A percentile compares a stretch with the other conserved stretches of the same genome.
These are phyloP conservation scores for Calonectria hongkongensis DNA, from an alignment of 2,329 filamentous ascomycete genomes.

Conservation along the genomic window DNA sequence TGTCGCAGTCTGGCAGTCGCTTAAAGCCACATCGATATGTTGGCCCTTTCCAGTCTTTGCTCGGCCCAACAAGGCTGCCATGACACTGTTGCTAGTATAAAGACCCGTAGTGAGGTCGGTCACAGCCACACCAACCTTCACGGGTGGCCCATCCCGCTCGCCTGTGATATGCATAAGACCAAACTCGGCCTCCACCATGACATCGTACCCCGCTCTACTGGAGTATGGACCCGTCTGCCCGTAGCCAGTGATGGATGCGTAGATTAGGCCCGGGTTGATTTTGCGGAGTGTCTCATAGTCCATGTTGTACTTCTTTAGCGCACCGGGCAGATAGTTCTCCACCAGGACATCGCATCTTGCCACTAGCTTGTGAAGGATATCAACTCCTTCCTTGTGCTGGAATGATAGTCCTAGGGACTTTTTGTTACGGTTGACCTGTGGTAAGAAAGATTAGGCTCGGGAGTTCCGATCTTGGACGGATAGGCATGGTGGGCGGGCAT, in stretches of 20 bases:
- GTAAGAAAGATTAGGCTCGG: conserved; percentile 41
- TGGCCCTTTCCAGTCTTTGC: conserved; percentile 86
- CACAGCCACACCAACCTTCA: conserved; percentile 98
- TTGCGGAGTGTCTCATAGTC: conserved; percentile 88
- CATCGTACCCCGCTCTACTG: conserved; percentile 93
- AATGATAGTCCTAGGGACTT: conserved; percentile 95
- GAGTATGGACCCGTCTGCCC: conserved; percentile 96
- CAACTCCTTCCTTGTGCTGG: conserved; percentile 86
- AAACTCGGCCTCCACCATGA: conserved; percentile 99
- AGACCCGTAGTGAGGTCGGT: conserved; percentile 96
- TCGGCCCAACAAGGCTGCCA: conserved; percentile 91
- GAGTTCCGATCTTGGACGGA: not conserved
- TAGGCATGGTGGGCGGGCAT: conserved; percentile 50
- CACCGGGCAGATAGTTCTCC: conserved; percentile 95
- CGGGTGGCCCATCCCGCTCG: conserved; percentile 88
- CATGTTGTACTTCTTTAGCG: conserved; percentile 91
- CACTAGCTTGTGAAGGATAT: conserved; percentile 89
- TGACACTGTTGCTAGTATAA: conserved; percentile 95
- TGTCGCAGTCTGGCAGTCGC: conserved; percentile 96
- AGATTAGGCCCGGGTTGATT: conserved; percentile 91
- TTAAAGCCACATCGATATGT: conserved; percentile 92
- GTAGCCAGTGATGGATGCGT: conserved; percentile 97
- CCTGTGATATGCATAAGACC: conserved; percentile 99
- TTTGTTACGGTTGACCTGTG: conserved; percentile 95
- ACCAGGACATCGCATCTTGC: conserved; percentile 93